A percentile compares a stretch with the other conserved stretches of the same genome.
phyloP scores from a whole-genome alignment of 202 grass and related monocot genomes.

The Digitaria exilis region DNA sequence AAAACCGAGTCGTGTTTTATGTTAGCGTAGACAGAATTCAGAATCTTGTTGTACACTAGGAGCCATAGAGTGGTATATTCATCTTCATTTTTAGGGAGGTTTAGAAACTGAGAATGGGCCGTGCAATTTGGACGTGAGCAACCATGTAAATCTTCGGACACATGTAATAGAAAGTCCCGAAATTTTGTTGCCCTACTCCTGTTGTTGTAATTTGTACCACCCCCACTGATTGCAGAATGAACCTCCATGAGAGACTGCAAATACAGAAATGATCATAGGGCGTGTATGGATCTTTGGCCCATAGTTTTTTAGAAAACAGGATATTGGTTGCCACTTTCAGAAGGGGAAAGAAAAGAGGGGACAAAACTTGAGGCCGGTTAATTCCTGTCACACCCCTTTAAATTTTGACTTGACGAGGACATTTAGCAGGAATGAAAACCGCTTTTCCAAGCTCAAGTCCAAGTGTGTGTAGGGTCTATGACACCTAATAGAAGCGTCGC shows the following conservation, averaged over 20 bases:
- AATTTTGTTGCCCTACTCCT: conserved; percentile 41
- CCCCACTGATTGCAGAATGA: background rate
- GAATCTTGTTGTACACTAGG: conserved; percentile 36
- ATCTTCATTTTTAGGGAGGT: conserved; percentile 27
- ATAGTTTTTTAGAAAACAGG: no score
- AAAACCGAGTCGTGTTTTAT: conserved; percentile 34
- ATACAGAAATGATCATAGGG: no score
- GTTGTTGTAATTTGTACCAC: background rate
- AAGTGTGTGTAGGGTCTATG: no score
- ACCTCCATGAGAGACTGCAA: background rate
- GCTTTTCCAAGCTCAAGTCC: no score
- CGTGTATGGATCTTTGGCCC: no score
- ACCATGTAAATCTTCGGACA: conserved; percentile 34
- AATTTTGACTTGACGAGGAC: no score
- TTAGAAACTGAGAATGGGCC: background rate
- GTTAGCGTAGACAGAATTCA: conserved; percentile 46
- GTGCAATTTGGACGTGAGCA: background rate
- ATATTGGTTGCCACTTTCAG: no score
- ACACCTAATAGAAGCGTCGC: no score
- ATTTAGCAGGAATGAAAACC: no score
- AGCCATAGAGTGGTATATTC: conserved; percentile 29
- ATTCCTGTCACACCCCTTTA: no score
- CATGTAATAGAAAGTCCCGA: conserved; percentile 35
- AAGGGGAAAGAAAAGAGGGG: no score
- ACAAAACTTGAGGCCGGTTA: no score